Evolutionary conservation across 192 early-diverging fungal species (phyloP).

Genomic region (Linnemannia hyalina): DNA sequence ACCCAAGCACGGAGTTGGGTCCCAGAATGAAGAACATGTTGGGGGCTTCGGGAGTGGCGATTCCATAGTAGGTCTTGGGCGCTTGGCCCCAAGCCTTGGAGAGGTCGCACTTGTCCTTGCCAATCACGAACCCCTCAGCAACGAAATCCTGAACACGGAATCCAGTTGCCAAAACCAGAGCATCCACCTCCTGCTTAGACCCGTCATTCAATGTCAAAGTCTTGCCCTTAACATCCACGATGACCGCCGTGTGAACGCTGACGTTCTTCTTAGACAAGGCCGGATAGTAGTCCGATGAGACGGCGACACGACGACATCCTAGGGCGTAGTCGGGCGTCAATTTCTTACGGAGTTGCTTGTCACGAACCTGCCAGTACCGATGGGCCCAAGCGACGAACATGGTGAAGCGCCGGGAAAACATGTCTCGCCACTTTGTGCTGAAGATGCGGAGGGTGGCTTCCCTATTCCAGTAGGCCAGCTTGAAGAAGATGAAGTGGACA

Average conservation of each 20-base stretch:
- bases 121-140: slow-evolving; percentile 25
- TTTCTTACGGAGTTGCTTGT: slow-evolving; percentile 16
- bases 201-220: slow-evolving; percentile 35
- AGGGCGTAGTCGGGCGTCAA: slow-evolving; percentile 52
- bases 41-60: slow-evolving; percentile 54
- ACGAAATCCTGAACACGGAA: slow-evolving; percentile 44
- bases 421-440: slow-evolving; percentile 4
- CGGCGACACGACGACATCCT: slow-evolving; percentile 46
- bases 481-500: slow-evolving; percentile 5
- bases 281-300: slow-evolving; percentile 29
- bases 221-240: slow-evolving; percentile 15
- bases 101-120: slow-evolving; percentile 23
- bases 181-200: slow-evolving; percentile 45
- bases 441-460: neutral
- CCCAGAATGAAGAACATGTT: slow-evolving; percentile 64
- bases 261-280: slow-evolving; percentile 18
- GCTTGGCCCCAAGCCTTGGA: slow-evolving; percentile 33
- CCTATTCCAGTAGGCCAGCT: neutral
- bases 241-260: slow-evolving; percentile 18
- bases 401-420: neutral
- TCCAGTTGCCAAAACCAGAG: slow-evolving; percentile 61
- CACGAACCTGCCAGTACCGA: slow-evolving; percentile 13
- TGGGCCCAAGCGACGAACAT: neutral
- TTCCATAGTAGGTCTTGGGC: slow-evolving; percentile 55
- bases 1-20: slow-evolving; percentile 55